A percentile compares a stretch with the other conserved stretches of the same genome.
These are phyloP conservation scores for Phytophthora hybrid DNA, from an alignment of 352 stramenopile genomes.

Conservation along the genomic window DNA sequence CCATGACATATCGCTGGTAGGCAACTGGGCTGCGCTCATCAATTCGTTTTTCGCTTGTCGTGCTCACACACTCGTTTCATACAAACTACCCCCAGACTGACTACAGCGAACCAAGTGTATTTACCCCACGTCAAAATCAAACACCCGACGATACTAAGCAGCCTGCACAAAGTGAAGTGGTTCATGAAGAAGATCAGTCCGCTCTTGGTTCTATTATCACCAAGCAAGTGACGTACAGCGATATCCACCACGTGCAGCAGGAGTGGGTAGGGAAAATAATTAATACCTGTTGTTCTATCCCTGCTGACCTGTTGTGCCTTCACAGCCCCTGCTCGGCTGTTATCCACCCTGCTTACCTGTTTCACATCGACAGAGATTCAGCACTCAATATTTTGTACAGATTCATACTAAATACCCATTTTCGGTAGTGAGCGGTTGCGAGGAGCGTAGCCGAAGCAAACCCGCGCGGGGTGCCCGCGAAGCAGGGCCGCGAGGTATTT, in stretches of 20 bases:
- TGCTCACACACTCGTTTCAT: neutral
- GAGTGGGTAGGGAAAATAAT: too few relatives aligned
- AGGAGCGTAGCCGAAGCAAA: too few relatives aligned
- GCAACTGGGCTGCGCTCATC: neutral
- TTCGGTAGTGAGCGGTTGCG: too few relatives aligned
- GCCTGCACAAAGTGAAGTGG: neutral
- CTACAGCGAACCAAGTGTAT: constrained; percentile 6
- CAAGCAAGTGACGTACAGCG: neutral
- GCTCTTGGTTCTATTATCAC: neutral
- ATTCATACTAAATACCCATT: too few relatives aligned
- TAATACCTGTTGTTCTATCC: too few relatives aligned
- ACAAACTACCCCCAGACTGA: constrained; percentile 9
- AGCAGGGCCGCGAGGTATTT: too few relatives aligned
- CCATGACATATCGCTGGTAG: constrained; percentile 12
- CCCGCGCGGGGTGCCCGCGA: too few relatives aligned
- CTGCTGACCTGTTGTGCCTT: too few relatives aligned
- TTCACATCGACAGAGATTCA: too few relatives aligned
- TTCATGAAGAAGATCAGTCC: neutral
- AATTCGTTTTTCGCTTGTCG: neutral
- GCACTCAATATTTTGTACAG: too few relatives aligned
- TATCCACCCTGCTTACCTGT: too few relatives aligned
- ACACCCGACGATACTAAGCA: neutral
- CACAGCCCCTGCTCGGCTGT: too few relatives aligned
- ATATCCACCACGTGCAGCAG: constrained; percentile 3
- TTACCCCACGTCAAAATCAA: constrained; percentile 7